These are phyloP conservation scores for Pelargonium fulgidum DNA, from an alignment of 441 rosid species.

Conservation along the genomic window DNA sequence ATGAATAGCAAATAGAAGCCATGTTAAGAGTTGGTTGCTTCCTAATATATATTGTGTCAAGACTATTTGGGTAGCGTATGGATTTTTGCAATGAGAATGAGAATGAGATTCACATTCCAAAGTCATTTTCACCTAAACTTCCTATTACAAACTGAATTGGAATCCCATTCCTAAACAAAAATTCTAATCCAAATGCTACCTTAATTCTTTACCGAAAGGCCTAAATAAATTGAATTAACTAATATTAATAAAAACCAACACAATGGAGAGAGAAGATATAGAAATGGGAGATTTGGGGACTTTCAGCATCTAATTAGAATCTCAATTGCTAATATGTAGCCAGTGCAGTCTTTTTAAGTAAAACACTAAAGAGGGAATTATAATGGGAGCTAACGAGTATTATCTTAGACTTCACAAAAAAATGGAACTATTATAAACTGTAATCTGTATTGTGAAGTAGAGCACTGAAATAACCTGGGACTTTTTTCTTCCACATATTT, in stretches of 20 bases:
- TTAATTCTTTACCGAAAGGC: not conserved
- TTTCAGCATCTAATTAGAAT: not conserved
- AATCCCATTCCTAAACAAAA: too few species aligned
- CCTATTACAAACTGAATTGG: too few species aligned
- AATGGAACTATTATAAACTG: not conserved
- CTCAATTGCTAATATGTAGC: not conserved
- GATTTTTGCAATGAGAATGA: too few species aligned
- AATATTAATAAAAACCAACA: not conserved
- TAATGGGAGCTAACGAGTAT: conserved; percentile 1
- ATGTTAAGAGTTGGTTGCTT: too few species aligned
- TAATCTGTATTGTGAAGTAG: not conserved
- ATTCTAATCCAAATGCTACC: too few species aligned
- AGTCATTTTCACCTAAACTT: too few species aligned
- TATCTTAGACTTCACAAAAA: not conserved
- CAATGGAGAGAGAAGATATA: not conserved
- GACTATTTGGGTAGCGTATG: too few species aligned
- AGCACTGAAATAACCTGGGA: not conserved
- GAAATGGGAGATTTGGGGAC: not conserved
- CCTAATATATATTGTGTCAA: not conserved
- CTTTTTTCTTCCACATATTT: not conserved
- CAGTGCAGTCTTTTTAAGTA: not conserved
- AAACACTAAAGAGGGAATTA: not conserved
- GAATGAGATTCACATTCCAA: too few species aligned
- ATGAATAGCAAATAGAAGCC: not conserved
- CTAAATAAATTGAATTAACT: not conserved